These are phyloP conservation scores for Fomes fomentarius DNA, from an alignment of 1,284 basidiomycete genomes.

Conservation along the genomic window DNA sequence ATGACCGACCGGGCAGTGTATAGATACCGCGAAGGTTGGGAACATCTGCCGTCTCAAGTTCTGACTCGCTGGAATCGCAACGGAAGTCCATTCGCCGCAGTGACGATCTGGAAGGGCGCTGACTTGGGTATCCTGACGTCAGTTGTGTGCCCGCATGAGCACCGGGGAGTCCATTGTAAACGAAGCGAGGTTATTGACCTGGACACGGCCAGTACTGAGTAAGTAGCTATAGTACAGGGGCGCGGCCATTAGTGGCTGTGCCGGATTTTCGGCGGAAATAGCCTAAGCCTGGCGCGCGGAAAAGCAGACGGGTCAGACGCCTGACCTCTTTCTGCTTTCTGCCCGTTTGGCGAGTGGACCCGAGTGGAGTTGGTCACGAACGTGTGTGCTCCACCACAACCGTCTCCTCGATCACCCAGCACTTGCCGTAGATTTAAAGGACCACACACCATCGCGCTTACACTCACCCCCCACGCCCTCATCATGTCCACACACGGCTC, in stretches of 20 bases:
- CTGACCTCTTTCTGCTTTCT: neutral
- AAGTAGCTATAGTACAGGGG: too few relatives aligned
- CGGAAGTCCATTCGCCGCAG: too few relatives aligned
- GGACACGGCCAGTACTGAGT: too few relatives aligned
- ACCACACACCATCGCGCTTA: neutral
- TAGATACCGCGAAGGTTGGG: too few relatives aligned
- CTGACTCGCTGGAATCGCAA: too few relatives aligned
- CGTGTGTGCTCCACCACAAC: slow-evolving; percentile 5
- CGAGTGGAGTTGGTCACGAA: slow-evolving; percentile 9
- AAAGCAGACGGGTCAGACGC: neutral
- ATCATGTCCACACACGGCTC: slow-evolving; percentile 8
- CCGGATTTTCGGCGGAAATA: neutral
- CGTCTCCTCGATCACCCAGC: neutral
- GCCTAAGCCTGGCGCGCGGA: too few relatives aligned
- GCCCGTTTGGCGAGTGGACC: neutral
- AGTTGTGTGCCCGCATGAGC: neutral
- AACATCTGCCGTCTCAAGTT: too few relatives aligned
- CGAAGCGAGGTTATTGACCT: too few relatives aligned
- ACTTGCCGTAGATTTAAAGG: slow-evolving; percentile 1
- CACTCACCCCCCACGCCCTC: neutral
- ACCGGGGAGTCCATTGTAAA: too few relatives aligned
- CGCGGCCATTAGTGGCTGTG: neutral
- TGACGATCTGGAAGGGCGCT: too few relatives aligned
- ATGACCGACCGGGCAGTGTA: too few relatives aligned
- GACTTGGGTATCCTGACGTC: neutral